Evolutionary conservation across 225 moss, liverwort and hornwort genomes (phyloP).

Genomic region (Anthoceros angustus): DNA sequence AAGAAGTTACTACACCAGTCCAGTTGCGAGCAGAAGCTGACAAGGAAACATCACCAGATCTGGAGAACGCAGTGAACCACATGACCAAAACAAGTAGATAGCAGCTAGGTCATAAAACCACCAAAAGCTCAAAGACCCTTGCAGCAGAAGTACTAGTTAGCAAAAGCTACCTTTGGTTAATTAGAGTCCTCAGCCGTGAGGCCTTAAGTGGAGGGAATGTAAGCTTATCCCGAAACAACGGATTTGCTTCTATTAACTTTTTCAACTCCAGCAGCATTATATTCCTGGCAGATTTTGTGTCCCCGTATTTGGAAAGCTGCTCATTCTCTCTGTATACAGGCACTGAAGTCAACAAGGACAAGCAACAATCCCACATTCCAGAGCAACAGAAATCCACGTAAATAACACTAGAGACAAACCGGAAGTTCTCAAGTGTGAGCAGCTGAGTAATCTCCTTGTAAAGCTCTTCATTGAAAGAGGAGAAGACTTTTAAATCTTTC

Average conservation of each 20-base stretch:
- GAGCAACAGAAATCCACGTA: not conserved
- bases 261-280: constrained; percentile 98
- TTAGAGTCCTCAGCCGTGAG: constrained; percentile 85
- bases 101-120: not conserved
- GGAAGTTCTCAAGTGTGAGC: constrained; percentile 89
- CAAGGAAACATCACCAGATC: not conserved
- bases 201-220: constrained; percentile 94
- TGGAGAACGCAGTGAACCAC: too few species aligned
- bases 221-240: constrained; percentile 88
- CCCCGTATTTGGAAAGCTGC: constrained; percentile 96
- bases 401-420: constrained; percentile 18
- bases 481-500: constrained; percentile 96
- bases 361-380: not conserved
- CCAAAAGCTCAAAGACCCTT: not conserved
- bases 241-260: constrained; percentile 98
- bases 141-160: not conserved
- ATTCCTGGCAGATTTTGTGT: constrained; percentile 98
- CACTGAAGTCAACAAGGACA: constrained; percentile 5
- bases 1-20: not conserved
- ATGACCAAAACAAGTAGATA: too few species aligned
- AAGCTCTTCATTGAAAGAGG: constrained; percentile 94
- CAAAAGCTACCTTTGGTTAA: constrained; percentile 70
- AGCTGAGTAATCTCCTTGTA: constrained; percentile 99
- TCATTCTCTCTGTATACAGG: constrained; percentile 82
- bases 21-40: not conserved